Base-by-base conservation (phyloP, 164 flowering plant genomes). In the Chloranthus sessilifolius region DNA sequence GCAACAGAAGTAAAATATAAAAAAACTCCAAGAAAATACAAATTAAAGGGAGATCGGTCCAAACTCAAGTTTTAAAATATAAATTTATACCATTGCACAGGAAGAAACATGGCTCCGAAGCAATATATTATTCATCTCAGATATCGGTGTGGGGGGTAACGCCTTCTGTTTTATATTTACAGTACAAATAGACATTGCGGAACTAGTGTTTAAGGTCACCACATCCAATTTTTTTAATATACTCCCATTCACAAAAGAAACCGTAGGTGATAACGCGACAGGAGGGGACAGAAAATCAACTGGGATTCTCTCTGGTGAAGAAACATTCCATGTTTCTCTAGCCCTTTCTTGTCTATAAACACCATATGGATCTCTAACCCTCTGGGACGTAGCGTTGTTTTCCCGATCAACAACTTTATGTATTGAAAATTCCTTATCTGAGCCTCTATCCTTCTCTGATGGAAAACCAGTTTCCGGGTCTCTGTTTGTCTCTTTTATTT, bases 381-480 rank as follows among this genome's bases (percentile, higher is more conserved):
- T 54, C 33, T 56, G 58, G 46, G 42, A 41, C 8, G 4, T 43
- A n/a, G 34, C 21, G 36, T 5, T 60, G 31, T 56, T 41, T 16
- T 48, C 53, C 24, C 9, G 24, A 20, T 58, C 65, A 27, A 44
- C 37, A 45, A 35, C 40, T 17, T 60, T 34, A 37, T 59, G 57
- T 34, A 23, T 26, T 36, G 36, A 29, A 51, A 27, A 28, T 12
- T 50, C 63, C 38, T 53, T 21, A 29, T 34, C 70, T 34, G 39
- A 33, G 16, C 31, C 59, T 23, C 38, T 44, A 23, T 43, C 59
- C 33, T 43, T 19, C 24, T 53, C 61, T 7, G 36, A 58, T 31
- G 27, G 48, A 34, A 53, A 33, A 55, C n/a, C 69, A 60, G 60
- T 53, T 5, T 66, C 64, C 12, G 0, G 50, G 16, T 43, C 62